Percentiles rank a stretch among this genome's conserved stretches.
phyloP scores from a whole-genome alignment of 2,329 filamentous ascomycete species.

The Penicillium concentricum region DNA sequence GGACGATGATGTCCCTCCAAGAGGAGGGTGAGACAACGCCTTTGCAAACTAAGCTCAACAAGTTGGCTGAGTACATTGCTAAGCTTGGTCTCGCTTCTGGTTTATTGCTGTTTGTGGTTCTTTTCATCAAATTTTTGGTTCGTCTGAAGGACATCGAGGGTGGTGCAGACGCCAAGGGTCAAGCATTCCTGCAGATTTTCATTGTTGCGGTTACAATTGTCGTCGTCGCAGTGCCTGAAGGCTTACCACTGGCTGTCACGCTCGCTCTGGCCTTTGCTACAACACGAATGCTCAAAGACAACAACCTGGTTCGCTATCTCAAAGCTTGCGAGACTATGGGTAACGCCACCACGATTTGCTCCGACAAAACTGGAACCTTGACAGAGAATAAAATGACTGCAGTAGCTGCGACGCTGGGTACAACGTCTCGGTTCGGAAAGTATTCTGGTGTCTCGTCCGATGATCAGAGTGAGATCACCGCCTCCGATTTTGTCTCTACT shows the following conservation, averaged over 20 bases:
- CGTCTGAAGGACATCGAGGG: conserved; percentile 53
- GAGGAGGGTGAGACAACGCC: conserved; percentile 77
- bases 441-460: conserved; percentile 33
- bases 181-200: conserved; percentile 58
- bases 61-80: conserved; percentile 76
- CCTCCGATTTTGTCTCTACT: conserved; percentile 54
- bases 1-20: conserved; percentile 74
- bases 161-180: conserved; percentile 52
- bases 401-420: conserved; percentile 57
- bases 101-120: conserved; percentile 71
- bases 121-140: conserved; percentile 75
- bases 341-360: conserved; percentile 63
- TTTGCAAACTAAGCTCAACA: conserved; percentile 73
- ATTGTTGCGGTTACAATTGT: conserved; percentile 60
- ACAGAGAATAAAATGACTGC: conserved; percentile 65
- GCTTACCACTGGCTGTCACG: conserved; percentile 60
- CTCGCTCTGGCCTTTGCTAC: conserved; percentile 63
- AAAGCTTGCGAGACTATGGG: conserved; percentile 65
- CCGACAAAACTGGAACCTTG: conserved; percentile 65
- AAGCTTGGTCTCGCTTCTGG: conserved; percentile 71
- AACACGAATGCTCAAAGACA: conserved; percentile 62
- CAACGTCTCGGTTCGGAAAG: conserved; percentile 44
- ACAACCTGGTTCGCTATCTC: conserved; percentile 60
- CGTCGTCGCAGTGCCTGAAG: conserved; percentile 61
- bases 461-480: conserved; percentile 49